Evolutionary conservation across 148 eudicot genomes (phyloP).

Genomic region (Heliamphora exappendiculata): DNA sequence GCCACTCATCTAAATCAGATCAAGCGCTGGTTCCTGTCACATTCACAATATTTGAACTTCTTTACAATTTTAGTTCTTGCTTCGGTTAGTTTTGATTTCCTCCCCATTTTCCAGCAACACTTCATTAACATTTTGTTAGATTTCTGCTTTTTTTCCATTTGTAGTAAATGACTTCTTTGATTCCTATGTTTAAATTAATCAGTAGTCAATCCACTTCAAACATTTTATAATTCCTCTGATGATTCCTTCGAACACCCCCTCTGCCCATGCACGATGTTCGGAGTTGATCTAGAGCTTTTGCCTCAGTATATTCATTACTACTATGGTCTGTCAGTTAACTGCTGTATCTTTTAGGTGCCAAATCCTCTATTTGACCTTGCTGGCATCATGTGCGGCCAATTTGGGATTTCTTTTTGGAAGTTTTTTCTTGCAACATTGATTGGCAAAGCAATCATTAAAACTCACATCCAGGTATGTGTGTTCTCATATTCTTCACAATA

Average conservation of each 20-base stretch:
- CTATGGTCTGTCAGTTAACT: slow-evolving; percentile 10
- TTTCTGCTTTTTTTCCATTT: too few relatives aligned
- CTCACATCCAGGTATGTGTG: slow-evolving; percentile 88
- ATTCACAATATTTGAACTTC: slow-evolving; percentile 83
- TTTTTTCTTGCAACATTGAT: slow-evolving; percentile 82
- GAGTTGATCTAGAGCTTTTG: too few relatives aligned
- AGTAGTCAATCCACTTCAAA: neutral
- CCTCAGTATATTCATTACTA: neutral
- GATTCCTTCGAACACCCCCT: too few relatives aligned
- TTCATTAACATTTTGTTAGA: neutral
- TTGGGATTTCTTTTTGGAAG: slow-evolving; percentile 93
- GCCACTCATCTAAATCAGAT: slow-evolving; percentile 38
- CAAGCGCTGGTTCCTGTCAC: slow-evolving; percentile 75
- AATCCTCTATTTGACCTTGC: slow-evolving; percentile 99
- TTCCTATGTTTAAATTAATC: too few relatives aligned
- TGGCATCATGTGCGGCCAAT: slow-evolving; percentile 98
- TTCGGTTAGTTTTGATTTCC: slow-evolving; percentile 59
- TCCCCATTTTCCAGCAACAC: neutral
- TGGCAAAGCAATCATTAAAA: slow-evolving; percentile 91
- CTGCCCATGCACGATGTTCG: too few relatives aligned
- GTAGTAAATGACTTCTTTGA: neutral
- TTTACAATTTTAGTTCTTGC: slow-evolving; percentile 83
- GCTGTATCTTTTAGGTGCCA: slow-evolving; percentile 54
- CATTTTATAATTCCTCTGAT: neutral
- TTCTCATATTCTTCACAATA: too few relatives aligned